Evolutionary conservation across 164 flowering plant genomes (phyloP).

Genomic region (Euptelea pleiosperma): DNA sequence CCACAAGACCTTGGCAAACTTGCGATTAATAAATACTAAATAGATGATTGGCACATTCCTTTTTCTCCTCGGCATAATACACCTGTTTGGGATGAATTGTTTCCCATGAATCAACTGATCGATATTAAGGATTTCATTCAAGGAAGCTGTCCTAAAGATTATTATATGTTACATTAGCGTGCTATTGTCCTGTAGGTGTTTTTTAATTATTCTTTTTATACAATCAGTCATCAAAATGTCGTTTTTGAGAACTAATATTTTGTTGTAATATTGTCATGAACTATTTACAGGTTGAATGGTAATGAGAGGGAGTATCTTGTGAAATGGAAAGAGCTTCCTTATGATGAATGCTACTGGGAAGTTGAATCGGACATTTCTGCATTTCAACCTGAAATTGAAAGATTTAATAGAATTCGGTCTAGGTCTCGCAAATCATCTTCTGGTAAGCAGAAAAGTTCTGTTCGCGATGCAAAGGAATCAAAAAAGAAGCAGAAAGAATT

Average conservation of each 20-base stretch:
- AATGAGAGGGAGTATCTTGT: constrained; percentile 86
- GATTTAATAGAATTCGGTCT: constrained; percentile 53
- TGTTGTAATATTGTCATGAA: neutral
- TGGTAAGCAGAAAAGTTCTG: constrained; percentile 47
- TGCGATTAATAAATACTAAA: too few relatives aligned
- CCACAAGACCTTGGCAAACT: too few relatives aligned
- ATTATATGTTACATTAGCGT: too few relatives aligned
- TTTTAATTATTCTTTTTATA: too few relatives aligned
- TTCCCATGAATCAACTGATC: too few relatives aligned
- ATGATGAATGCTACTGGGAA: constrained; percentile 98
- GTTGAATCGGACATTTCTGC: constrained; percentile 78
- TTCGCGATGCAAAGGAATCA: constrained; percentile 44
- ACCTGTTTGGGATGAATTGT: too few relatives aligned
- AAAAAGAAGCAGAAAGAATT: constrained; percentile 70
- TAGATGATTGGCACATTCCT: too few relatives aligned
- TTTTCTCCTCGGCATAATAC: too few relatives aligned
- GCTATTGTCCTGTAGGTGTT: too few relatives aligned
- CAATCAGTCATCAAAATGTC: too few relatives aligned
- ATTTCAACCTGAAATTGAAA: constrained; percentile 80
- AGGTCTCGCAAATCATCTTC: constrained; percentile 37
- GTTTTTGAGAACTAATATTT: neutral
- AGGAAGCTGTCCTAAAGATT: too few relatives aligned
- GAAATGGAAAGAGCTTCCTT: constrained; percentile 88
- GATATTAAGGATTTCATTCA: too few relatives aligned
- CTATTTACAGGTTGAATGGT: constrained; percentile 50